These are phyloP conservation scores for Metschnikowia picachoensis DNA, from an alignment of 805 yeast genomes.

Conservation along the genomic window DNA sequence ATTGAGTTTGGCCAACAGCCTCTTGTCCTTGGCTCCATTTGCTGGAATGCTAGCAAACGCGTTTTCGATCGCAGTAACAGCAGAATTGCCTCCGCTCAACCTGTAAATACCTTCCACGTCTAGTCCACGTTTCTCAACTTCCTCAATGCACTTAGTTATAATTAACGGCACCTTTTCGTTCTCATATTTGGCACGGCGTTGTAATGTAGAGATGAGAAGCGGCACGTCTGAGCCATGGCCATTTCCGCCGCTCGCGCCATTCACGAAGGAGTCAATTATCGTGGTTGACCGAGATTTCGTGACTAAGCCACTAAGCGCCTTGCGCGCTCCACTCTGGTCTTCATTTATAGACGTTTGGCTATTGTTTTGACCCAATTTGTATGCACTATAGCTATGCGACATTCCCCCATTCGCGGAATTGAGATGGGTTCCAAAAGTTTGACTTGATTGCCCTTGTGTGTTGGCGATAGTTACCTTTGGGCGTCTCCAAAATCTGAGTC, in stretches of 20 bases:
- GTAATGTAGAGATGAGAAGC: constrained; percentile 53
- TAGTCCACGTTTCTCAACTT: constrained; percentile 75
- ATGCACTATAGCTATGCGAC: constrained; percentile 1
- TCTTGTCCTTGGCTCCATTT: constrained; percentile 30
- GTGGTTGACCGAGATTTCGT: constrained; percentile 48
- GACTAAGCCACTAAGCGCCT: constrained; percentile 13
- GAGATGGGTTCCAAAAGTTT: background rate
- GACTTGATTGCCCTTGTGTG: constrained; percentile 6
- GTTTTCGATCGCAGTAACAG: constrained; percentile 48
- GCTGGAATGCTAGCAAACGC: constrained; percentile 33
- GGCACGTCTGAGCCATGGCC: constrained; percentile 19
- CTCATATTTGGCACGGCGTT: constrained; percentile 61
- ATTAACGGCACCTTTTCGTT: constrained; percentile 63
- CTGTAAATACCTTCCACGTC: constrained; percentile 85
- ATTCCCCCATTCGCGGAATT: background rate
- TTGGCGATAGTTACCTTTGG: constrained; percentile 30
- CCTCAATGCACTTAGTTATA: constrained; percentile 64
- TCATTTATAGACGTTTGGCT: background rate
- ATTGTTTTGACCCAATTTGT: constrained; percentile 12
- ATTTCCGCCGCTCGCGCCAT: constrained; percentile 5
- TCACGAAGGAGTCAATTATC: constrained; percentile 36
- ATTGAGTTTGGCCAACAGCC: constrained; percentile 26
- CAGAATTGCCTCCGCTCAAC: constrained; percentile 78
- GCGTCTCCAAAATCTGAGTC: constrained; percentile 44
- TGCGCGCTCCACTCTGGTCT: constrained; percentile 11